Base-by-base conservation (phyloP, 2,329 filamentous ascomycete genomes). In the Alternaria panax region DNA sequence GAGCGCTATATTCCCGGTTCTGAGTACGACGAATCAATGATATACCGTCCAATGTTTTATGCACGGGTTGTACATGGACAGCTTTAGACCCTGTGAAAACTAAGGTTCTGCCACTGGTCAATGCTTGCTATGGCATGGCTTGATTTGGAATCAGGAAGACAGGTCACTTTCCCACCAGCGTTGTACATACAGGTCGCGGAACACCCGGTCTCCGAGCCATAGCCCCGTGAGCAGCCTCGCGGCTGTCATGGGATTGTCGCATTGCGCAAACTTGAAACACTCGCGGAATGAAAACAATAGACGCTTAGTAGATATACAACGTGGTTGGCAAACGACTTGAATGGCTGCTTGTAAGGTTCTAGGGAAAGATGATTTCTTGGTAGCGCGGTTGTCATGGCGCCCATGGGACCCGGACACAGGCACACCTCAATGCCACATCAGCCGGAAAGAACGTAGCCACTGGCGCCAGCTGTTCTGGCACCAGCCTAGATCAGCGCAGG, bases 371-470 rank as follows among this genome's bases (percentile, higher is more conserved):
- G 38, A 6, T 20, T 41, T 24, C 40, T 20, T 53, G 42, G 32
- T 63, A 64, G 58, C 56, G 62, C 46, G 55, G 56, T 62, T 64
- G 55, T 62, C 56, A 59, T 57, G 40, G 53, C 43, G 55, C 22
- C 59, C 51, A 54, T 40, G 7, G 43, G 43, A 32, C 18, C 46
- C 53, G 41, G 18, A 34, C 22, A 51, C 36, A 54, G 61, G 45
- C 27, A 62, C 41, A 41, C 43, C 28, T 24, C 54, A 61, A 67
- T 64, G 64, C 64, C 67, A 68, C 53, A 66, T 46, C 52, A 36
- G 42, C 51, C 36, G 38, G 46, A 28, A 36, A 22, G 56, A 38
- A 25, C 42, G 18, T 59, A 64, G 54, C 52, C 54, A 61, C 57
- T 47, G 51, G 55, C 64, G 62, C 65, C 60, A 64, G 58, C 36